Percentiles rank a stretch among this genome's conserved stretches.
Evolutionary conservation across 306 rosid species (phyloP).

Genomic region (Prunus dulcis): DNA sequence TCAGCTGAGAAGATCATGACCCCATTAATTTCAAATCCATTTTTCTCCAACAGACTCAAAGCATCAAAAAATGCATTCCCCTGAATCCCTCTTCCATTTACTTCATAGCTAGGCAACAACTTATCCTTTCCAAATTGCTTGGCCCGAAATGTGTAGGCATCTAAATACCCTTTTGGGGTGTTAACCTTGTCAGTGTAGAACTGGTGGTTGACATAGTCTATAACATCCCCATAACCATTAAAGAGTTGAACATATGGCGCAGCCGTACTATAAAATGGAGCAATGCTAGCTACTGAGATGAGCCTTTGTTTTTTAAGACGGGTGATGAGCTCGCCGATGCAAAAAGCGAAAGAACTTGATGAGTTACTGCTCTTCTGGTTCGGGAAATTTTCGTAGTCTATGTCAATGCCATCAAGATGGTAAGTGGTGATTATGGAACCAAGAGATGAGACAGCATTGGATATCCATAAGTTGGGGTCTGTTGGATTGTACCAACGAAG

Average conservation of each 20-base stretch:
- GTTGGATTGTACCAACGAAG: constrained; percentile 47
- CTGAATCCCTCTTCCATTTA: constrained; percentile 52
- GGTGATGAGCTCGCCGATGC: constrained; percentile 56
- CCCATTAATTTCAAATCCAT: constrained; percentile 45
- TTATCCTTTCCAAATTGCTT: constrained; percentile 27
- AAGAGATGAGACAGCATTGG: constrained; percentile 49
- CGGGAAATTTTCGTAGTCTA: constrained; percentile 52
- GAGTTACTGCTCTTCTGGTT: not conserved
- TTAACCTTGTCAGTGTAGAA: constrained; percentile 48
- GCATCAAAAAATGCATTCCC: constrained; percentile 51
- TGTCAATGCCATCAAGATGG: constrained; percentile 54
- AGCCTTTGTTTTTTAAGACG: constrained; percentile 42
- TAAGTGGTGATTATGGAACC: constrained; percentile 21
- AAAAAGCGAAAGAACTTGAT: constrained; percentile 32
- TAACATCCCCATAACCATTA: constrained; percentile 26
- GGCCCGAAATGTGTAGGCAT: constrained; percentile 26
- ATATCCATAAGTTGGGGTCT: constrained; percentile 40
- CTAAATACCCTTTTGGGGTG: constrained; percentile 34
- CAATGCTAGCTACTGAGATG: constrained; percentile 48
- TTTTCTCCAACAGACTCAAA: constrained; percentile 25
- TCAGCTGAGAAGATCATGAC: constrained; percentile 58
- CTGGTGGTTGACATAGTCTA: constrained; percentile 51
- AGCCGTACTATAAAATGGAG: constrained; percentile 44
- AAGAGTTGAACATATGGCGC: constrained; percentile 40
- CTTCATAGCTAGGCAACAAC: constrained; percentile 49